Evolutionary conservation across 208 protist genomes (phyloP), one percentile per base, ranked within the genome.

Genomic region (Herpetomonas tarakana): DNA sequence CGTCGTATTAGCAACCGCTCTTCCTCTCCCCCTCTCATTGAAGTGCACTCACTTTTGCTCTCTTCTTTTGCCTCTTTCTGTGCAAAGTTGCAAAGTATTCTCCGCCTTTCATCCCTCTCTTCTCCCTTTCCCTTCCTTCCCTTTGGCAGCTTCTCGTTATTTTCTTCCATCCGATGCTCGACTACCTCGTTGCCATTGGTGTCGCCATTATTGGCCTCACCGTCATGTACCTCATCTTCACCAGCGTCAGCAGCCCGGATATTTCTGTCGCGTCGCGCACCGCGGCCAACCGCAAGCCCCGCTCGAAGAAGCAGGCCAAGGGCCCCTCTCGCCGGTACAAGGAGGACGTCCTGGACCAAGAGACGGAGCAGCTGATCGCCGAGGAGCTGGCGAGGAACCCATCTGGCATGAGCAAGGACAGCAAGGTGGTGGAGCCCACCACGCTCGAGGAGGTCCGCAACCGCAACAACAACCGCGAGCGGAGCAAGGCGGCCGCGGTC

Each of bases 211-310:
- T 80, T 18, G 83, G 70, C 52, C 62, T 88, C 57, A 44, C 75
- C n/a, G 58, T 87, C 46, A 81, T 93, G 54, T 83, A 76, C 64
- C 79, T 79, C 62, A 76, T 88, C 49, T 93, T 93, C 60, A 64
- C 65, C 35, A 81, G 62, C 68, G 81, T 89, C 58, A 78, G 56
- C 53, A 70, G 56, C 38, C 30, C 61, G 0, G 74, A 90, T 3
- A 53, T 84, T 1, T 46, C 59, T 6, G 54, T 61, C 39, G 28
- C 56, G 9, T 41, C 52, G 2, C 1, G 45, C 1, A 45, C 29
- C 14, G 28, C 44, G 4, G n/a, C 49, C n/a, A 0, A 54, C 12
- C 73, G 64, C 30, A 83, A 74, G 56, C 52, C 59, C n/a, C 67
- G 64, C 25, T 46, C 69, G 18, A 76, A 72, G 56, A 86, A 76